Evolutionary conservation across 352 stramenopile genomes (phyloP).

Genomic region (Halophytophthora batemanensis): DNA sequence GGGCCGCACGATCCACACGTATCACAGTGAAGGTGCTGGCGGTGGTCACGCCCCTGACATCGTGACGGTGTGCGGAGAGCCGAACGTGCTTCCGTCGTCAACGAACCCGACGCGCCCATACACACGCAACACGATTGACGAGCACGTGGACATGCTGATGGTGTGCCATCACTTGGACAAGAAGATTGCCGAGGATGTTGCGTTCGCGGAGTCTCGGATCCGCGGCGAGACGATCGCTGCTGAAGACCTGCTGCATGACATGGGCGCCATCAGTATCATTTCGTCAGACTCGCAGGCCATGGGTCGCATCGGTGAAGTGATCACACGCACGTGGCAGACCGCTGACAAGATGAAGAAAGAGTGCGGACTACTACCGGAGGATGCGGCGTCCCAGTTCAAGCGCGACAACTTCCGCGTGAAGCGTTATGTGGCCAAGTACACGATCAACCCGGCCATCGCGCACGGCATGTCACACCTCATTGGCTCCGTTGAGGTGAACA

Average conservation of each 20-base stretch:
- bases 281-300: constrained; percentile 96
- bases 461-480: constrained; percentile 96
- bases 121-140: constrained; percentile 97
- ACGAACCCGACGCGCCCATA: constrained; percentile 97
- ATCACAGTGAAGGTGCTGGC: constrained; percentile 93
- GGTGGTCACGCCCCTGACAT: constrained; percentile 97
- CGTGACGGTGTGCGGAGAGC: constrained; percentile 93
- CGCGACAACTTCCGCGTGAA: constrained; percentile 95
- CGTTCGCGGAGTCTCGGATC: constrained; percentile 97
- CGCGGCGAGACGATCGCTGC: constrained; percentile 96
- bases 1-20: constrained; percentile 95
- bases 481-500: constrained; percentile 90
- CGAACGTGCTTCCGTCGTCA: constrained; percentile 93
- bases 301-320: constrained; percentile 95
- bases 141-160: constrained; percentile 99
- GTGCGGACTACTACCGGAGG: constrained; percentile 84
- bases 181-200: constrained; percentile 95
- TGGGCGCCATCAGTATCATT: constrained; percentile 97
- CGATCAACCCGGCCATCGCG: constrained; percentile 96
- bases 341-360: constrained; percentile 98
- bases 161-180: constrained; percentile 98
- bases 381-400: constrained; percentile 49
- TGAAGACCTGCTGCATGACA: constrained; percentile 97
- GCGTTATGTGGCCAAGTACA: constrained; percentile 98
- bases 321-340: constrained; percentile 97